A percentile compares a stretch with the other conserved stretches of the same genome.
phyloP scores from a whole-genome alignment of 768 basidiomycete species.

The Melanogaster broomeanus region DNA sequence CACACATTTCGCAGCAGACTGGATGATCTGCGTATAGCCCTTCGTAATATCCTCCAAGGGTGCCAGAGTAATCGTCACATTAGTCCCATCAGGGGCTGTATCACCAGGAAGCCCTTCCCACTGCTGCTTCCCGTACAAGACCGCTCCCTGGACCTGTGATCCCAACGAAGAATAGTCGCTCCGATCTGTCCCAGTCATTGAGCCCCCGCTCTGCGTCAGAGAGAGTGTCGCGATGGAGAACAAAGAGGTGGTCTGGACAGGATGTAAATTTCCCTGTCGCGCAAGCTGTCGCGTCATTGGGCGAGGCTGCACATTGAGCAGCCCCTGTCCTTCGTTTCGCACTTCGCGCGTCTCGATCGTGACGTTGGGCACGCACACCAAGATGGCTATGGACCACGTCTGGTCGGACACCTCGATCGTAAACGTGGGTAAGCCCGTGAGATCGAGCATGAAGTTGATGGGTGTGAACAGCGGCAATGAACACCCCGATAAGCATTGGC shows the following conservation, averaged over 20 bases:
- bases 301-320: slow-evolving; percentile 18
- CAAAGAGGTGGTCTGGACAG: slow-evolving; percentile 26
- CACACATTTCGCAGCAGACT: no score
- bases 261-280: no score
- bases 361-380: no score
- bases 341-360: slow-evolving; percentile 30
- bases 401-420: no score
- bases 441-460: slow-evolving; percentile 9
- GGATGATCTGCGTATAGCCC: no score
- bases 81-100: not conserved
- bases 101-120: no score
- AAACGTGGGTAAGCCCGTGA: slow-evolving; percentile 14
- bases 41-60: slow-evolving; percentile 18
- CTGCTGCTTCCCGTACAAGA: no score
- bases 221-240: slow-evolving; percentile 19
- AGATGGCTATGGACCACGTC: no score
- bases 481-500: slow-evolving; percentile 24
- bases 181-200: no score
- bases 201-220: slow-evolving; percentile 8
- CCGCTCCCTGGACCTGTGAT: no score
- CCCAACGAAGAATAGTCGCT: no score
- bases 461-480: no score
- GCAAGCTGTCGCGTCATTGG: slow-evolving; percentile 8
- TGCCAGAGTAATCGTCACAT: slow-evolving; percentile 2
- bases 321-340: slow-evolving; percentile 18